Evolutionary conservation across 1,139 yeast genomes (phyloP).

Genomic region (Kodamaea derodonti): DNA sequence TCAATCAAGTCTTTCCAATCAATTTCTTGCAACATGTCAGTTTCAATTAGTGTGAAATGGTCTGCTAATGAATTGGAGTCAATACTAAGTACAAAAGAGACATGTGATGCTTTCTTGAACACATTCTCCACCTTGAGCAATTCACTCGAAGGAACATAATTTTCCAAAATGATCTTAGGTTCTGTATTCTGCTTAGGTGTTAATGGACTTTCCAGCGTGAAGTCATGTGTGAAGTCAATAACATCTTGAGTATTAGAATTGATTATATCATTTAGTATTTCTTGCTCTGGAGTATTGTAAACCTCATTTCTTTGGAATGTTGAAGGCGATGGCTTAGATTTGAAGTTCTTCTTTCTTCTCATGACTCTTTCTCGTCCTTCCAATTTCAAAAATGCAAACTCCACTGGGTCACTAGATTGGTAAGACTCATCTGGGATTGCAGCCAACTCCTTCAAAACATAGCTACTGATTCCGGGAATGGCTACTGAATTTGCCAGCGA

Average conservation of each 20-base stretch:
- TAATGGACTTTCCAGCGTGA: constrained; percentile 28
- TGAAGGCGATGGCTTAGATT: not conserved
- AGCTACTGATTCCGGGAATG: constrained; percentile 61
- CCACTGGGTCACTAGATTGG: constrained; percentile 59
- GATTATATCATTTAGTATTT: constrained; percentile 38
- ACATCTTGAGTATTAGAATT: constrained; percentile 40
- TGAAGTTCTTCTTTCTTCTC: constrained; percentile 1
- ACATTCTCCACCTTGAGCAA: constrained; percentile 33
- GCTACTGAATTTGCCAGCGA: constrained; percentile 35
- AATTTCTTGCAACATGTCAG: constrained; percentile 75
- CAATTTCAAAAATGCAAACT: constrained; percentile 66
- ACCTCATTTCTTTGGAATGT: not conserved
- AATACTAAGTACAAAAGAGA: constrained; percentile 76
- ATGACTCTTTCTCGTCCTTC: constrained; percentile 54
- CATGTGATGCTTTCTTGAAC: constrained; percentile 46
- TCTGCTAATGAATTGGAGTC: constrained; percentile 63
- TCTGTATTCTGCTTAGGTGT: constrained; percentile 15
- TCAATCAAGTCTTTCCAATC: constrained; percentile 92
- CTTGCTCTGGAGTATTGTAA: constrained; percentile 9
- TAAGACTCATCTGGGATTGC: constrained; percentile 76
- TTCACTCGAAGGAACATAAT: constrained; percentile 30
- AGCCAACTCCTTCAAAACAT: constrained; percentile 66
- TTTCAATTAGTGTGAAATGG: constrained; percentile 82
- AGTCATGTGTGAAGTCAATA: constrained; percentile 24
- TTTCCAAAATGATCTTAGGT: constrained; percentile 37